Evolutionary conservation across 495 filamentous ascomycete species (phyloP).

Genomic region (Aspergillus egyptiacus): DNA sequence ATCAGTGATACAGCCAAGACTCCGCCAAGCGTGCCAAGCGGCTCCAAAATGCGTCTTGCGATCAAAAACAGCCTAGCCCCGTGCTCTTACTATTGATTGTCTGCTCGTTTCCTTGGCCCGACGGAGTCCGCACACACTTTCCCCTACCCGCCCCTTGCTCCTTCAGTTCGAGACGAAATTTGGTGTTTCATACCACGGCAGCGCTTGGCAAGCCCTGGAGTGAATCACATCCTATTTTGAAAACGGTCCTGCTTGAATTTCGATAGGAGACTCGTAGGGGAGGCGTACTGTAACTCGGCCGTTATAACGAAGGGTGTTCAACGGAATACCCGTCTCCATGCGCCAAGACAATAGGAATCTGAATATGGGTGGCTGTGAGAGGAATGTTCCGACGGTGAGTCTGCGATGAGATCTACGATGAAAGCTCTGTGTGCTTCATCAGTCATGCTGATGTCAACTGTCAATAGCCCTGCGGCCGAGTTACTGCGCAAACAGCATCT

Average conservation of each 20-base stretch:
- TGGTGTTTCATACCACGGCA: slow-evolving; percentile 21
- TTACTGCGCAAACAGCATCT: neutral
- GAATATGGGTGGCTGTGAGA: slow-evolving; percentile 3
- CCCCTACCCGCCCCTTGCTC: slow-evolving; percentile 16
- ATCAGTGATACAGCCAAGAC: slow-evolving; percentile 18
- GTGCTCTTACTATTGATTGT: too few relatives aligned
- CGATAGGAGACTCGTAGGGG: slow-evolving; percentile 1
- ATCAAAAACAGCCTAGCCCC: neutral
- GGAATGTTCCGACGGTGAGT: too few relatives aligned
- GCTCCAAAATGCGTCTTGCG: slow-evolving; percentile 7
- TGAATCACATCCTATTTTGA: too few relatives aligned
- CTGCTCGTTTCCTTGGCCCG: too few relatives aligned
- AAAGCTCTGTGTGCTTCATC: neutral
- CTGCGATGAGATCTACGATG: too few relatives aligned
- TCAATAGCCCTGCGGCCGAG: neutral
- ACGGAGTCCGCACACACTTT: too few relatives aligned
- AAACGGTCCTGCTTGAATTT: too few relatives aligned
- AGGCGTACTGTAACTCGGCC: neutral
- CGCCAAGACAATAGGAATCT: slow-evolving; percentile 6
- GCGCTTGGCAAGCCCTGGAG: slow-evolving; percentile 22
- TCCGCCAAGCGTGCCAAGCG: slow-evolving; percentile 20
- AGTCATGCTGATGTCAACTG: slow-evolving; percentile 3
- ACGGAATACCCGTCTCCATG: slow-evolving; percentile 1
- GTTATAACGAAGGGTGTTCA: slow-evolving; percentile 5
- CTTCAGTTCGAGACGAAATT: slow-evolving; percentile 4